A percentile compares a stretch with the other conserved stretches of the same genome.
Evolutionary conservation across 192 early-diverging fungal species (phyloP).

Genomic region (Neocallimastix lanati): DNA sequence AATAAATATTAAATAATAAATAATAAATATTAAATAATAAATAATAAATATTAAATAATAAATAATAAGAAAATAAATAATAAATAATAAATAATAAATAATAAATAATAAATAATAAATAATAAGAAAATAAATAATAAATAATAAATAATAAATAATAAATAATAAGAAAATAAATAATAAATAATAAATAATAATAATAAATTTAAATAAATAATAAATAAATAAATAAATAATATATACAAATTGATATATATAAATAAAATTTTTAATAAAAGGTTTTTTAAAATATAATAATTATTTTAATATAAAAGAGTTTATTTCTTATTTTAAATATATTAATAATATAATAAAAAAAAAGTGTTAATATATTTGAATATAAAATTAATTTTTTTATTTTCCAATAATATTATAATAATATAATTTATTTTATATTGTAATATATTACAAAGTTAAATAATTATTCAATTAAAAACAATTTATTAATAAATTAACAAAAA

Average conservation of each 20-base stretch:
- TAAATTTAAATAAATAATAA: no score
- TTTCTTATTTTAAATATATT: neutral
- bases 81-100: neutral
- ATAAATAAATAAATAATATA: no score
- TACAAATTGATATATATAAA: neutral
- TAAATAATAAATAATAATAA: neutral
- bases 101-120: neutral
- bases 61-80: neutral
- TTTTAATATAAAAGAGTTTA: neutral
- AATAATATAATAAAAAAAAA: neutral
- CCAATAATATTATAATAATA: neutral
- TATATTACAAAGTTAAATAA: neutral
- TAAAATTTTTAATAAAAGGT: neutral
- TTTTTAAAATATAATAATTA: neutral
- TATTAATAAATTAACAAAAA: slow-evolving; percentile 10
- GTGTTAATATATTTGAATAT: neutral
- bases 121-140: no score
- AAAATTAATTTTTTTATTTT: neutral
- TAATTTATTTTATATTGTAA: neutral
- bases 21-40: no score
- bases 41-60: neutral
- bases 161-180: neutral
- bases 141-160: no score
- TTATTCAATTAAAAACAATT: neutral
- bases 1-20: neutral